Evolutionary conservation across 2,329 filamentous ascomycete species (phyloP), one percentile per base, ranked within the genome.

Genomic region (Aureobasidium sp.): DNA sequence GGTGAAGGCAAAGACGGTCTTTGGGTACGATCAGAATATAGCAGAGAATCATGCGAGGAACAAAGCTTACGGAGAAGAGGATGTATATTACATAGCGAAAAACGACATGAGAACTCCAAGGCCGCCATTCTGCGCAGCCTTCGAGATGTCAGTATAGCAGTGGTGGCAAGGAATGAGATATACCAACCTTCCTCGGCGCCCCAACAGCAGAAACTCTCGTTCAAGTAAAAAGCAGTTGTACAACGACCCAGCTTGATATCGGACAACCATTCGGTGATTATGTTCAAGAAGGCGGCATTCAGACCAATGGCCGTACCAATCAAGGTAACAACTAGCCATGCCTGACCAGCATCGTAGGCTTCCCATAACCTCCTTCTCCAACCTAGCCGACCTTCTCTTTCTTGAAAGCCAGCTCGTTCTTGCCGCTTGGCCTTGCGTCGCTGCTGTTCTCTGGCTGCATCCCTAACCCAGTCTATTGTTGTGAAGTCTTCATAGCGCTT

Each of bases 401-500:
- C 86, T 74, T 89, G 89, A 64, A 89, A 85, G 44, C 87, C 86
- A 2, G 84, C 86, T 7, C 87, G 85, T 69, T 87, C 86, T 73
- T 86, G 87, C 70, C 89, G 84, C 68, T 88, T 83, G 52, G 88
- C 83, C 69, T 90, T 90, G 65, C 93, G 86, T 61, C 92, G 85
- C 51, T 90, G 80, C 73, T 96, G 90, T 74, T 97, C 94, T 66
- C 92, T 88, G 37, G 91, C 88, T 12, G 93, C 92, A 82, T 99
- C 94, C 74, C 99, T 93, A 0, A 99, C 93, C 94, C 94, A 99
- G 76, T 99, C 94, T 83, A 94, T 94, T 0, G 94, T 99, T 6
- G 92, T 96, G 73, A 99, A 99, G 77, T 99, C 94, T 83, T 85
- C 94, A 77, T 99, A 99, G 78, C 93, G 85, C 78, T 97, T 97